Evolutionary conservation across 2,329 filamentous ascomycete species (phyloP), one percentile per base, ranked within the genome.

Genomic region (Seiridium unicorne): DNA sequence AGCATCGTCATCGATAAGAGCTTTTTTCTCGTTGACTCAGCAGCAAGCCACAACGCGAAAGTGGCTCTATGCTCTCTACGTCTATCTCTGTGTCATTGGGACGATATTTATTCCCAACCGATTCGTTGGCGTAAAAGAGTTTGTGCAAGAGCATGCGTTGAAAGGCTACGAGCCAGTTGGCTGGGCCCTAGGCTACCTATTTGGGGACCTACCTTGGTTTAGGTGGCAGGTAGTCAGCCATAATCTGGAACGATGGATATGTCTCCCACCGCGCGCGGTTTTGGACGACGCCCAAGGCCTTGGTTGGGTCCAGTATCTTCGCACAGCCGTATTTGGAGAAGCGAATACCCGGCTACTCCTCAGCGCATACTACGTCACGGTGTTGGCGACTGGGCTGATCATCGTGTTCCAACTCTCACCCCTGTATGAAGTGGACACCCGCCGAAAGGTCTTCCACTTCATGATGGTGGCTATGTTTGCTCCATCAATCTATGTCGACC

Each of bases 401-500:
- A 81, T 91, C 3, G 91, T 97, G 6, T 85, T 95, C 57, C 85
- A 83, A 47, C 83, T 96, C 44, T 91, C 89, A 46, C 80, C 87
- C 3, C 80, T 91, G 55, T 93, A 91, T 65, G 93, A 97, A 75
- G 94, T 99, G 51, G 95, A 99, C 76, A 99, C 95, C 1, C 86
- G 95, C 55, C 88, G 95, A 55, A 99, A 99, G 75, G 91, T 98
- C 32, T 99, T 99, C 73, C 95, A 99, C 74, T 96, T 96, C 66
- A 97, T 94, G 84, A 98, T 98, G 90, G 94, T 98, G 6, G 87
- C 88, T 59, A 97, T 99, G 92, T 89, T 99, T 59, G 82, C 98
- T 2, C 93, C 95, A 0, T 87, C 91, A 1, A 91, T 89, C 2
- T 97, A 88, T 71, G 78, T 98, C 64, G 95, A 99, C 73, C 94